phyloP scores from a whole-genome alignment of 768 basidiomycete species.

The Asterophora parasitica region DNA sequence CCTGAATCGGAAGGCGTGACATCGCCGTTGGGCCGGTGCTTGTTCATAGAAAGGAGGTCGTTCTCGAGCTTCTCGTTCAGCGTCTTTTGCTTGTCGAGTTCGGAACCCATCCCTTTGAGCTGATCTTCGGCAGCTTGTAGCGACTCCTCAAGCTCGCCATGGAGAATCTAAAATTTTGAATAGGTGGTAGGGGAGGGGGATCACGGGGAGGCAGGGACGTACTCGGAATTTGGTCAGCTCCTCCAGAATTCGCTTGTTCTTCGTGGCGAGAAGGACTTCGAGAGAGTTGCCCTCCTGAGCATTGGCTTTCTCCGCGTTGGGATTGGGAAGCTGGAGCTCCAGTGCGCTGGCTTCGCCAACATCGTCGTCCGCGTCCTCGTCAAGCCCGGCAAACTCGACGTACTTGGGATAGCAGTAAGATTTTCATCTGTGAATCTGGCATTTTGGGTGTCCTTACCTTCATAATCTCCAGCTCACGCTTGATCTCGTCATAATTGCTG shows the following conservation, averaged over 20 bases:
- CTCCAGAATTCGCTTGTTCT: conserved; percentile 90
- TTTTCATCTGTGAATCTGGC: background rate
- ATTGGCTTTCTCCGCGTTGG: conserved; percentile 83
- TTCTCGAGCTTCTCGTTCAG: conserved; percentile 91
- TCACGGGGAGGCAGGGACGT: conserved; percentile 16
- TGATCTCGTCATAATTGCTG: conserved; percentile 92
- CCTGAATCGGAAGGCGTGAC: conserved; percentile 27
- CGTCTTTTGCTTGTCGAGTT: conserved; percentile 70
- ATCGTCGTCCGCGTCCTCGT: conserved; percentile 65
- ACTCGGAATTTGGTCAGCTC: conserved; percentile 91
- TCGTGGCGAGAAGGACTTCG: conserved; percentile 85
- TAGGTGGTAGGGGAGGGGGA: background rate
- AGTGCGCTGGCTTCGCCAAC: conserved; percentile 37
- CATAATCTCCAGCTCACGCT: conserved; percentile 97
- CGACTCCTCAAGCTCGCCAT: conserved; percentile 73
- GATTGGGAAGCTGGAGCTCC: conserved; percentile 79
- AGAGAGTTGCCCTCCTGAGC: conserved; percentile 74
- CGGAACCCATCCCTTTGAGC: conserved; percentile 51
- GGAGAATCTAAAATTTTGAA: conserved; percentile 56
- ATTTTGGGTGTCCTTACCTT: conserved; percentile 65
- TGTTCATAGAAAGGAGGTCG: conserved; percentile 81
- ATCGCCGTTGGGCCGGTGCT: conserved; percentile 37
- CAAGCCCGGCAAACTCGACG: conserved; percentile 91
- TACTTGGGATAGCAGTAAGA: conserved; percentile 46
- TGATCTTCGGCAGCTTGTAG: conserved; percentile 54